A percentile compares a stretch with the other conserved stretches of the same genome.
phyloP scores from a whole-genome alignment of 2,329 filamentous ascomycete species.

The Colletotrichum orbiculare region DNA sequence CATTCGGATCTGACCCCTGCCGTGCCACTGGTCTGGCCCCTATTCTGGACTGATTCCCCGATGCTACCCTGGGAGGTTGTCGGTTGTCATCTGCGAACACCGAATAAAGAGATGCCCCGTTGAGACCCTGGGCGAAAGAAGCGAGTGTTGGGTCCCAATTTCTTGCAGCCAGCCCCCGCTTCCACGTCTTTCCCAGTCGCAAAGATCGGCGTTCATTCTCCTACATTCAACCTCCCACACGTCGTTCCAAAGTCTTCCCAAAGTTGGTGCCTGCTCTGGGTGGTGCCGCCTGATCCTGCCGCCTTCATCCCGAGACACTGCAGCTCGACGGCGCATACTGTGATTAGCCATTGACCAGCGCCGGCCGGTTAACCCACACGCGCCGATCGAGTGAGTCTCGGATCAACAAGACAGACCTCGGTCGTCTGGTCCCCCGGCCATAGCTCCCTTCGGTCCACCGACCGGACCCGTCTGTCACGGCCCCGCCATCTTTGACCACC shows the following conservation, averaged over 20 bases:
- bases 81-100: background rate
- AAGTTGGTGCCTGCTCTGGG: slow-evolving; percentile 9
- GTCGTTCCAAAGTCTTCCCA: slow-evolving; percentile 1
- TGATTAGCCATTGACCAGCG: too few species aligned
- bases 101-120: background rate
- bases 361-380: too few species aligned
- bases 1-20: slow-evolving; percentile 3
- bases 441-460: background rate
- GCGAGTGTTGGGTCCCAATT: slow-evolving; percentile 8
- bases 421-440: background rate
- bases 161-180: slow-evolving; percentile 15
- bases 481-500: slow-evolving; percentile 15
- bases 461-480: background rate
- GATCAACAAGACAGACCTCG: background rate
- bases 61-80: slow-evolving; percentile 5
- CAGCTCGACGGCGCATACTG: background rate
- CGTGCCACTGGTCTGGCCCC: background rate
- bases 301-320: background rate
- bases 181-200: background rate
- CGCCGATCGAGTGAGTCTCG: background rate
- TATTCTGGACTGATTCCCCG: slow-evolving; percentile 10
- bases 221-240: slow-evolving; percentile 10
- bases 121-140: background rate
- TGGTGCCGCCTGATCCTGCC: slow-evolving; percentile 5
- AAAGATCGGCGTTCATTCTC: slow-evolving; percentile 8